A percentile compares a stretch with the other conserved stretches of the same genome.
Evolutionary conservation across 352 stramenopile species (phyloP).

Genomic region (Phytopythium kandeliae): DNA sequence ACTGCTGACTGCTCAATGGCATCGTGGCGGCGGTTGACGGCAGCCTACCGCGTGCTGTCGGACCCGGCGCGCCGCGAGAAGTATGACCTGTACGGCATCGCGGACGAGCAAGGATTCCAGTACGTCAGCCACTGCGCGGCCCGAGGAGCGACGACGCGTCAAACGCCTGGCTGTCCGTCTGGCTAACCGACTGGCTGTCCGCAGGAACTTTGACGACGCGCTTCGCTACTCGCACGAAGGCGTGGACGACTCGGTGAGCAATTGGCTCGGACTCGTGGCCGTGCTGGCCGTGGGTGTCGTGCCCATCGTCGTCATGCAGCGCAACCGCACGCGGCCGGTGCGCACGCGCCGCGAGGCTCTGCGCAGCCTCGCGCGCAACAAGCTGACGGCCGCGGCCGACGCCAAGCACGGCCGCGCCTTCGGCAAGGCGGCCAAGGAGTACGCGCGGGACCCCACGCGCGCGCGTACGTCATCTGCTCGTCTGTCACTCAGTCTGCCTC

Average conservation of each 20-base stretch:
- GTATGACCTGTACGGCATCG: conserved; percentile 77
- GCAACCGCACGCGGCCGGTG: conserved; percentile 59
- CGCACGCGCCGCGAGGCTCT: conserved; percentile 73
- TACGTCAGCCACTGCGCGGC: conserved; percentile 26
- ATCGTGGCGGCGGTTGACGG: too few relatives aligned
- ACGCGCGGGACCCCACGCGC: conserved; percentile 36
- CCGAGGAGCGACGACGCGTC: too few relatives aligned
- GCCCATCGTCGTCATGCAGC: conserved; percentile 68
- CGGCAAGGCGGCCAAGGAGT: conserved; percentile 38
- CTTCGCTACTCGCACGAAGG: conserved; percentile 57
- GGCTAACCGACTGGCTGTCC: too few relatives aligned
- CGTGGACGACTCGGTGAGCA: conserved; percentile 65
- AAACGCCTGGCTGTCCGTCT: too few relatives aligned
- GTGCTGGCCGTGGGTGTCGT: conserved; percentile 46
- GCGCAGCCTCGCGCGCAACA: conserved; percentile 74
- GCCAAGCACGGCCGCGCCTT: conserved; percentile 42
- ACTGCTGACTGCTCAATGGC: neutral
- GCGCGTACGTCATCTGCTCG: conserved; percentile 14
- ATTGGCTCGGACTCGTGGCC: conserved; percentile 59
- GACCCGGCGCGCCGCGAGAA: conserved; percentile 68
- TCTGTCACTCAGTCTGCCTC: conserved; percentile 3
- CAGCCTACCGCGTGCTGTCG: conserved; percentile 72
- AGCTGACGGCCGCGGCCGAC: conserved; percentile 43
- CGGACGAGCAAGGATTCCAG: conserved; percentile 71
- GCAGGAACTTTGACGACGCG: conserved; percentile 75